Evolutionary conservation across 169 alveolate species (phyloP).

Genomic region (Cryptosporidium ryanae): DNA sequence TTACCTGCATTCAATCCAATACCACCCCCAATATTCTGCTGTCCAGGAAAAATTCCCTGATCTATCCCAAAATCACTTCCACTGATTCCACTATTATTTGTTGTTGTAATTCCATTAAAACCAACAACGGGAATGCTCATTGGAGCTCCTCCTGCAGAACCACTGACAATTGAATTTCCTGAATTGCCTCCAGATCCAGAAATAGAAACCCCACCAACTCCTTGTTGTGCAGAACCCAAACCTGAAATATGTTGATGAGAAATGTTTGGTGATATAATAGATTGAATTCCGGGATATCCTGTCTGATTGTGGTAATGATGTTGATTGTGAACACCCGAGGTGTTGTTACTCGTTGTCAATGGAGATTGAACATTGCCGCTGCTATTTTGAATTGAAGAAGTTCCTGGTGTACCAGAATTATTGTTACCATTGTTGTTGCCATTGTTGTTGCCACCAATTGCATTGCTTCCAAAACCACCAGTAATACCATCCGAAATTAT

Average conservation of each 20-base stretch:
- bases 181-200: background rate
- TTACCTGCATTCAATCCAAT: slow-evolving; percentile 14
- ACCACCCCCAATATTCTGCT: background rate
- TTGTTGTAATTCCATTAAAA: background rate
- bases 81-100: background rate
- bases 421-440: background rate
- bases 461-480: background rate
- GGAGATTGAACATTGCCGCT: slow-evolving; percentile 16
- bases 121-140: slow-evolving; percentile 11
- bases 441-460: background rate
- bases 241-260: background rate
- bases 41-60: slow-evolving; percentile 56
- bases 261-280: slow-evolving; percentile 32
- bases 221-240: background rate
- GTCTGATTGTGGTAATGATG: slow-evolving; percentile 7
- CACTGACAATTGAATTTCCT: background rate
- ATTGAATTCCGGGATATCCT: slow-evolving; percentile 32
- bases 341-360: background rate
- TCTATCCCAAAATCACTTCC: slow-evolving; percentile 46
- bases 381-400: background rate
- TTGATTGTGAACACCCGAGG: slow-evolving; percentile 8
- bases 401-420: background rate
- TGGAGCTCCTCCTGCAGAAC: slow-evolving; percentile 10
- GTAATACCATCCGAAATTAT: background rate
- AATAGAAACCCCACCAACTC: background rate